Conservation (phyloP, 176 grass and related monocot genomes). For the Secale cereale region DNA sequence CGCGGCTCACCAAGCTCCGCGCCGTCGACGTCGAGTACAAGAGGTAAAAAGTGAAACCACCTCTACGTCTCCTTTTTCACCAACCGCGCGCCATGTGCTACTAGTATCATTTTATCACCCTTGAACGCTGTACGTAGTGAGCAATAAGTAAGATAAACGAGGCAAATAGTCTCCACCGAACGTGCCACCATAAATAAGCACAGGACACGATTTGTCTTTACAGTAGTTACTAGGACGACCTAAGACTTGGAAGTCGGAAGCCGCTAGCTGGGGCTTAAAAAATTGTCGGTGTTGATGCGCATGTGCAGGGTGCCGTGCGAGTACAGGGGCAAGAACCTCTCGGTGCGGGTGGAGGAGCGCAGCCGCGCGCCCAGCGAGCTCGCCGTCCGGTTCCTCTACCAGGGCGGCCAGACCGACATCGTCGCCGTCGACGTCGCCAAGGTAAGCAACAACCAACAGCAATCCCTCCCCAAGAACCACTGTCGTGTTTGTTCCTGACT, state of each 20-base stretch:
- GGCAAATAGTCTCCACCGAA: not conserved
- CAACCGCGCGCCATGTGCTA: conserved; percentile 14
- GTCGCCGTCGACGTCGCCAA: conserved; percentile 79
- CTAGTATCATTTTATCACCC: not conserved
- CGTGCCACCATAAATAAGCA: not conserved
- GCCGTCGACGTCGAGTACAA: conserved; percentile 76
- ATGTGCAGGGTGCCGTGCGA: conserved; percentile 75
- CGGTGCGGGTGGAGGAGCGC: conserved; percentile 64
- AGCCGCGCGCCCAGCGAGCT: conserved; percentile 47
- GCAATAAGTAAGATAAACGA: no score
- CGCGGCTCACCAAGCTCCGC: conserved; percentile 25
- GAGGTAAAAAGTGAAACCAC: conserved; percentile 47
- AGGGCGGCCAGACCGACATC: conserved; percentile 96
- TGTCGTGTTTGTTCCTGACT: not conserved
- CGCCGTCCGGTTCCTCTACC: conserved; percentile 76
- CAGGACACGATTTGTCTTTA: not conserved
- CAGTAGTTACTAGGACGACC: not conserved
- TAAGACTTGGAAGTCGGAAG: not conserved
- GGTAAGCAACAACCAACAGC: conserved; percentile 25
- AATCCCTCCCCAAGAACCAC: not conserved
- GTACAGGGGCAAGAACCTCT: conserved; percentile 58
- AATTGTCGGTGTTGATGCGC: not conserved
- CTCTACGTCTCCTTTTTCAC: conserved; percentile 3
- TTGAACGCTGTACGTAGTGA: not conserved
- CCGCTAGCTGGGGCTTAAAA: not conserved